phyloP scores from a whole-genome alignment of 2,329 filamentous ascomycete species.

The Diaporthe caulivora region DNA sequence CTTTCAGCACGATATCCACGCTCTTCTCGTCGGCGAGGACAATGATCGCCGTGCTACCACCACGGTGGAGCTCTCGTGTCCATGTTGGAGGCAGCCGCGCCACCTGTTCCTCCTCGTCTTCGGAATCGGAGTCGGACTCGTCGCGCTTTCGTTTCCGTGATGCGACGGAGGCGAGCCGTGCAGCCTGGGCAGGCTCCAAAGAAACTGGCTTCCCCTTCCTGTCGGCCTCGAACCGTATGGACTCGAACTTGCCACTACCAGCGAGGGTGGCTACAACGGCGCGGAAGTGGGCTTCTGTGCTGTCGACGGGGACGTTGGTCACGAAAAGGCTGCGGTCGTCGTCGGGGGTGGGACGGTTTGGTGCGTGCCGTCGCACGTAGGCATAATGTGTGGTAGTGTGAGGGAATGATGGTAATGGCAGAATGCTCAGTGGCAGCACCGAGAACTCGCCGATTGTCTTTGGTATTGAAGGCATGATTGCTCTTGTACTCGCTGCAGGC shows the following conservation, averaged over 20 bases:
- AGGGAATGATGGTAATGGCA: slow-evolving; percentile 72
- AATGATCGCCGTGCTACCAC: slow-evolving; percentile 84
- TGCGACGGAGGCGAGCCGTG: slow-evolving; percentile 53
- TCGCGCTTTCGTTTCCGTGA: slow-evolving; percentile 65
- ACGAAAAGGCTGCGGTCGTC: slow-evolving; percentile 87
- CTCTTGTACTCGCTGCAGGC: slow-evolving; percentile 6
- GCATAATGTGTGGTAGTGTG: slow-evolving; percentile 80
- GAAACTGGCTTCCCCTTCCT: slow-evolving; percentile 54
- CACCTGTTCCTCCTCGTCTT: slow-evolving; percentile 72
- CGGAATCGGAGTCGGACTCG: slow-evolving; percentile 57
- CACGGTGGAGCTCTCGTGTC: slow-evolving; percentile 76
- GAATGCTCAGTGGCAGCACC: slow-evolving; percentile 76
- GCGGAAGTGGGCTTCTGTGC: slow-evolving; percentile 82
- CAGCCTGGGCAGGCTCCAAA: slow-evolving; percentile 59
- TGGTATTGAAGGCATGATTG: slow-evolving; percentile 51
- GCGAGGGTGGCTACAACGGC: slow-evolving; percentile 81
- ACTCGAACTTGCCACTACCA: slow-evolving; percentile 82
- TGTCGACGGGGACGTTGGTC: slow-evolving; percentile 89
- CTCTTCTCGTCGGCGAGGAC: slow-evolving; percentile 87
- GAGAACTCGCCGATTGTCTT: slow-evolving; percentile 72
- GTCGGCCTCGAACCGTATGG: slow-evolving; percentile 79
- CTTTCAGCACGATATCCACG: slow-evolving; percentile 81
- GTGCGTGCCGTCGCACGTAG: slow-evolving; percentile 86
- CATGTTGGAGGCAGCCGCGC: slow-evolving; percentile 78
- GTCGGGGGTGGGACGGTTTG: slow-evolving; percentile 79